Conservation (phyloP, 768 basidiomycete genomes). For the Podaxis sp. region DNA sequence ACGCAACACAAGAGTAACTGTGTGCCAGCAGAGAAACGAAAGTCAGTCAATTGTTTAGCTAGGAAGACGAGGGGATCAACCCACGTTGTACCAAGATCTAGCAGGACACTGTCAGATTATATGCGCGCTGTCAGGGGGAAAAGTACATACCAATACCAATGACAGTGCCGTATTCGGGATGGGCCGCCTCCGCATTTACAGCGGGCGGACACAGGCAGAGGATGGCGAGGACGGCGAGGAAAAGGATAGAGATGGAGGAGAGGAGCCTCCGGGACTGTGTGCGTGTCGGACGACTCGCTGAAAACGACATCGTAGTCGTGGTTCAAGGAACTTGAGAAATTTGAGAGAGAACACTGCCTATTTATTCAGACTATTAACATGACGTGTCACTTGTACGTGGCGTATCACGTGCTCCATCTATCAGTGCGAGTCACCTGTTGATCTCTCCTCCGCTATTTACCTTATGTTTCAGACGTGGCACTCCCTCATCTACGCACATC, state of each 20-base stretch:
- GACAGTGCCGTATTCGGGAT: constrained; percentile 84
- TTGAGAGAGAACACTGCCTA: constrained; percentile 18
- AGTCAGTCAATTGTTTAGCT: constrained; percentile 2
- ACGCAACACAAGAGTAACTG: constrained; percentile 97
- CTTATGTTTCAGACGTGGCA: constrained; percentile 5
- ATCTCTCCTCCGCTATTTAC: neutral
- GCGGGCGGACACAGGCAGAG: constrained; percentile 67
- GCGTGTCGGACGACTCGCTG: constrained; percentile 52
- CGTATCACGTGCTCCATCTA: constrained; percentile 27
- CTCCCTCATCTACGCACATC: constrained; percentile 12
- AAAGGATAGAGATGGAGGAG: constrained; percentile 58
- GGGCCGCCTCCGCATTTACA: constrained; percentile 62
- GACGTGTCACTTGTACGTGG: constrained; percentile 45
- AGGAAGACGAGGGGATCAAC: constrained; percentile 15
- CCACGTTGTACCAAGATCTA: constrained; percentile 92
- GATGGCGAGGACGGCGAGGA: constrained; percentile 68
- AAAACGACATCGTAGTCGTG: constrained; percentile 35
- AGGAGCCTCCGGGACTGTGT: constrained; percentile 51
- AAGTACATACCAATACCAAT: constrained; percentile 80
- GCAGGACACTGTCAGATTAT: constrained; percentile 14
- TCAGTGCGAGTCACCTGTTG: neutral
- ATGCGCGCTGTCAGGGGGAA: neutral
- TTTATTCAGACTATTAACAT: constrained; percentile 29
- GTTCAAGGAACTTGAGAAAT: constrained; percentile 28
- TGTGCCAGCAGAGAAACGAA: constrained; percentile 23